Evolutionary conservation across 2,329 filamentous ascomycete genomes (phyloP).

Genomic region (Xylariaceae sp.): DNA sequence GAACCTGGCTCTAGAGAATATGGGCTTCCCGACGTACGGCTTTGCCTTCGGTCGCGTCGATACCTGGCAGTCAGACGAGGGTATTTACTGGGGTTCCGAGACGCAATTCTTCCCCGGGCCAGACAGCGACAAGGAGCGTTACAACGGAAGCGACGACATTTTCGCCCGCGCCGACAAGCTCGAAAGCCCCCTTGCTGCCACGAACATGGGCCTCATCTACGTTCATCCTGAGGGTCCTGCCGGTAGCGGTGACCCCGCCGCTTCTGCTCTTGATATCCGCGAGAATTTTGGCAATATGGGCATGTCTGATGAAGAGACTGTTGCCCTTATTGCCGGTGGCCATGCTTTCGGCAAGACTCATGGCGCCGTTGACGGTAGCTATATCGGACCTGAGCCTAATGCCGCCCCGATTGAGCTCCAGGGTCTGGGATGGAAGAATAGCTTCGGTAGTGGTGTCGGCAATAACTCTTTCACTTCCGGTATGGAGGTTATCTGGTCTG

Average conservation of each 20-base stretch:
- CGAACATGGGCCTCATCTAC: constrained; percentile 80
- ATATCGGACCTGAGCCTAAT: constrained; percentile 71
- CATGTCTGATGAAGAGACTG: constrained; percentile 83
- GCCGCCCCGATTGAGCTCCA: constrained; percentile 67
- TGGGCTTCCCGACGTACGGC: constrained; percentile 75
- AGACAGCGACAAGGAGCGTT: constrained; percentile 65
- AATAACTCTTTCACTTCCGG: constrained; percentile 75
- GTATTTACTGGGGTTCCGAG: constrained; percentile 79
- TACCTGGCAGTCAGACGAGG: constrained; percentile 76
- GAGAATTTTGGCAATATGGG: constrained; percentile 78
- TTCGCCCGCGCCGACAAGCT: constrained; percentile 56
- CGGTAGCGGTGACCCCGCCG: constrained; percentile 70
- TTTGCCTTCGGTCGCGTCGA: constrained; percentile 76
- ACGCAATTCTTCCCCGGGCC: constrained; percentile 74
- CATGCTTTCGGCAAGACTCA: constrained; percentile 83
- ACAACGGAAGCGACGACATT: constrained; percentile 47
- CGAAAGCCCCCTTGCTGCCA: constrained; percentile 69
- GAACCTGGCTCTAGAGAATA: constrained; percentile 77
- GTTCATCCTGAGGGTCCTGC: constrained; percentile 81
- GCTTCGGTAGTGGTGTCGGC: constrained; percentile 67
- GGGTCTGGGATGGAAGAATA: constrained; percentile 75
- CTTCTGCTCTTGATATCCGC: constrained; percentile 73
- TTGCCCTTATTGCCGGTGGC: constrained; percentile 78
- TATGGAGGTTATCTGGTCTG: constrained; percentile 80
- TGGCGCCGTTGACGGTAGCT: constrained; percentile 69